Conservation (phyloP, 2,329 filamentous ascomycete genomes). For the Clonostachys rhizophaga region DNA sequence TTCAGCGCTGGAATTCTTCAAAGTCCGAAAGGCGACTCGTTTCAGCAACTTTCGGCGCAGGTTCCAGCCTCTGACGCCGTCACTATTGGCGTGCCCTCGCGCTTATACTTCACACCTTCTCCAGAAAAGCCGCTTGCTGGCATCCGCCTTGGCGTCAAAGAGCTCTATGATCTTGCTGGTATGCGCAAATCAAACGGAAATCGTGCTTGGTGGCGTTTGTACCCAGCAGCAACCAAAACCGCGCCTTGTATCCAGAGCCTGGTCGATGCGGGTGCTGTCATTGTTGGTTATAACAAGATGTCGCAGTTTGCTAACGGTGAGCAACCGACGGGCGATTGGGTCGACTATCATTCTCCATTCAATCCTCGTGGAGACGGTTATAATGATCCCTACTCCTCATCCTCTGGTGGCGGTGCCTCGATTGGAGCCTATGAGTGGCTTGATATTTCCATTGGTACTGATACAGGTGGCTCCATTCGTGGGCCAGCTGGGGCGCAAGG, state of each 20-base stretch:
- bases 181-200: slow-evolving; percentile 51
- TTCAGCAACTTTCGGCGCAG: slow-evolving; percentile 24
- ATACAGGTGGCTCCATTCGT: slow-evolving; percentile 39
- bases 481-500: slow-evolving; percentile 35
- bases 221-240: slow-evolving; percentile 40
- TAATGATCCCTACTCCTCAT: slow-evolving; percentile 39
- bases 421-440: slow-evolving; percentile 37
- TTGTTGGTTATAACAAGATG: slow-evolving; percentile 42
- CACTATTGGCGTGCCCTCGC: slow-evolving; percentile 50
- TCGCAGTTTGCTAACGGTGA: slow-evolving; percentile 39
- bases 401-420: slow-evolving; percentile 28
- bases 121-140: slow-evolving; percentile 51
- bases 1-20: slow-evolving; percentile 23
- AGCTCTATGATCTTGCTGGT: slow-evolving; percentile 54
- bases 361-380: slow-evolving; percentile 43
- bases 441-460: slow-evolving; percentile 32
- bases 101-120: slow-evolving; percentile 52
- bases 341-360: slow-evolving; percentile 34
- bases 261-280: slow-evolving; percentile 51
- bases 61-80: slow-evolving; percentile 8
- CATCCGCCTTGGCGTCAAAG: slow-evolving; percentile 57
- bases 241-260: slow-evolving; percentile 49
- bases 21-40: slow-evolving; percentile 16
- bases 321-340: slow-evolving; percentile 42
- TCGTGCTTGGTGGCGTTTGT: slow-evolving; percentile 52